Evolutionary conservation across 345 rosid species (phyloP), one percentile per base, ranked within the genome.

Genomic region (Carallia brachiata): DNA sequence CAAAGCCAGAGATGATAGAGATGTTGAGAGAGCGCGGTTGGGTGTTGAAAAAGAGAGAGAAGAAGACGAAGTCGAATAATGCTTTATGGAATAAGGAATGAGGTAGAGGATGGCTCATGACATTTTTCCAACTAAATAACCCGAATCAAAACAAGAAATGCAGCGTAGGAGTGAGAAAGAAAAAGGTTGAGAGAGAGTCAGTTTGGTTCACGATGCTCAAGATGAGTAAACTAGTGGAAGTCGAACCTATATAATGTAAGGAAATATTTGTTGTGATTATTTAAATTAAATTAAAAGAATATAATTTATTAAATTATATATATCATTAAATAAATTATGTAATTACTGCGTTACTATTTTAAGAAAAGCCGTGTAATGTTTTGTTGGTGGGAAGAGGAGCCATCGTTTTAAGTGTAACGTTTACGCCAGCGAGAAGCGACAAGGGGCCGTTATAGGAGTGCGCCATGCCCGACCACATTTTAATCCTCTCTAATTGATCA

Each of bases 91-190:
- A 80, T 78, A 77, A 61, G 74, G 52, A 34, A 31, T 52, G 44
- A 32, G 19, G n/a, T 3, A 16, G 66, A 15, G 58, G 53, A 44
- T 27, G 71, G 36, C 12, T 56, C 9, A 50, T 44, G 36, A 16
- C n/a, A 23, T 62, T 36, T 50, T 5, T 39, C 17, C 48, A 7
- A 50, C 48, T 27, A 19, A n/a, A 70, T 62, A 74, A 70, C 74
- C 72, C 80, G 82, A 70, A 80, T 75, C 69, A 67, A 68, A 83
- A 83, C 89, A 85, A 87, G 83, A 80, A 81, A 65, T 83, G 88
- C 89, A 85, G 85, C 70, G 36, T 80, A 80, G 75, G 84, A 80
- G 36, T 70, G 84, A 77, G 80, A 66, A 61, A 61, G 9, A n/a
- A 18, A 66, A 31, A 12, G 54, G 31, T 36, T 31, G 67, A 54